A percentile compares a stretch with the other conserved stretches of the same genome.
These are phyloP conservation scores for Pinus taeda DNA, from an alignment of 75 land plant genomes.

Conservation along the genomic window DNA sequence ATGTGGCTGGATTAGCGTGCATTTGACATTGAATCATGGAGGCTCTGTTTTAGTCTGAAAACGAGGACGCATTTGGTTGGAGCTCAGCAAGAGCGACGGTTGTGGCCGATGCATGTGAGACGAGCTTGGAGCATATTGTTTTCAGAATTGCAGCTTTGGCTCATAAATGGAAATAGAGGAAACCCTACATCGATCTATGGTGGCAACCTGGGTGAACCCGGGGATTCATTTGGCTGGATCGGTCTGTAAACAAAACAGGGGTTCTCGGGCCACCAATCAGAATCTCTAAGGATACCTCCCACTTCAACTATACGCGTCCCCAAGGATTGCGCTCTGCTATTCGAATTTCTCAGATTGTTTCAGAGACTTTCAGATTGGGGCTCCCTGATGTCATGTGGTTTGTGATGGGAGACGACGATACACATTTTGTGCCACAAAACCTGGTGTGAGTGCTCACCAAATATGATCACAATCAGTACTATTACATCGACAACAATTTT, in stretches of 20 bases:
- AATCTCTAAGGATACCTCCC: slow-evolving; percentile 49
- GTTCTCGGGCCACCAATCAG: slow-evolving; percentile 24
- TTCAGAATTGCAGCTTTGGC: no score
- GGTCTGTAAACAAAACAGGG: not conserved
- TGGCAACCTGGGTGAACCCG: no score
- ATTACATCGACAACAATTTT: slow-evolving; percentile 53
- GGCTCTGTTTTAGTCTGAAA: no score
- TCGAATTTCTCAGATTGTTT: not conserved
- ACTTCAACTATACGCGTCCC: slow-evolving; percentile 36
- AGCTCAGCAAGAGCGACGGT: no score
- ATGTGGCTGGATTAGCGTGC: no score
- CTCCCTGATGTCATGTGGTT: slow-evolving; percentile 53
- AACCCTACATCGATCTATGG: no score
- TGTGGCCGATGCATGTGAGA: no score
- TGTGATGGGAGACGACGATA: slow-evolving; percentile 61
- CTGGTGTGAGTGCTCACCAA: slow-evolving; percentile 24
- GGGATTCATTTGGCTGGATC: no score
- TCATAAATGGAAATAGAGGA: no score
- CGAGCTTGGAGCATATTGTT: no score
- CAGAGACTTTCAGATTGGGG: slow-evolving; percentile 45
- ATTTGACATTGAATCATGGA: no score
- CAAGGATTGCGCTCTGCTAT: slow-evolving; percentile 11
- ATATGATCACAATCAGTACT: slow-evolving; percentile 9
- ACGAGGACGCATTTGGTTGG: no score
- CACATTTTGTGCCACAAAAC: slow-evolving; percentile 45